Conservation (phyloP, 2,329 filamentous ascomycete species). For the Verticillium zaregamsianum region DNA sequence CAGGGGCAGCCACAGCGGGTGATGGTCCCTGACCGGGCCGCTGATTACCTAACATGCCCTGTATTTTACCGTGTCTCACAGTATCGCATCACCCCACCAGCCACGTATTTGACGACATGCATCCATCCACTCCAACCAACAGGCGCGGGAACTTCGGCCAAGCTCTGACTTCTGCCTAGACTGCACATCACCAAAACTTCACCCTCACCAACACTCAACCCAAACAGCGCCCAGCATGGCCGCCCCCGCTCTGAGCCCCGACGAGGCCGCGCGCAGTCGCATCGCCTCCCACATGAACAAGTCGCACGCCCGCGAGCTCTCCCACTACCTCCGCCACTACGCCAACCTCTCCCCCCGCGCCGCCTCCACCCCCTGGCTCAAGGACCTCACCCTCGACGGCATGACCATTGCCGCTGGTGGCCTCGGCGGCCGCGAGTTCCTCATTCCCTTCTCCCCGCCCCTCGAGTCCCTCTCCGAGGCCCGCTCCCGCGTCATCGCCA, state of each 20-base stretch:
- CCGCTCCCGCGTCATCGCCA: slow-evolving; percentile 66
- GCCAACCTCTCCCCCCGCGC: slow-evolving; percentile 49
- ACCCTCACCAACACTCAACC: background rate
- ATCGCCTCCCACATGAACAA: slow-evolving; percentile 80
- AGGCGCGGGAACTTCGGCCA: background rate
- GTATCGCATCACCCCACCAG: background rate
- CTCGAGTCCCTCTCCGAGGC: slow-evolving; percentile 65
- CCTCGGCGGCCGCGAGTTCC: slow-evolving; percentile 37
- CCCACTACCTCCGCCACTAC: slow-evolving; percentile 74
- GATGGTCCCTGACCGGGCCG: background rate
- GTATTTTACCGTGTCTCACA: background rate
- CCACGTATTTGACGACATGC: background rate
- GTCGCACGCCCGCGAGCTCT: slow-evolving; percentile 71
- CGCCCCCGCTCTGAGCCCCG: background rate
- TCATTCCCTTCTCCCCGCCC: slow-evolving; percentile 64
- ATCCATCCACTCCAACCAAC: background rate
- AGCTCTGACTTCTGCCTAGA: background rate
- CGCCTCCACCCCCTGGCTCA: slow-evolving; percentile 55
- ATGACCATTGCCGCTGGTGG: slow-evolving; percentile 53
- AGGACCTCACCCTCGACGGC: slow-evolving; percentile 58
- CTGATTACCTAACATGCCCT: background rate
- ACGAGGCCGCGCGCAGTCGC: slow-evolving; percentile 24
- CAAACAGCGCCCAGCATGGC: background rate
- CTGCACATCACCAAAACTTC: background rate
- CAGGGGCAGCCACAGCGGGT: background rate